A percentile compares a stretch with the other conserved stretches of the same genome.
Conservation (phyloP, 2,329 filamentous ascomycete species). For the Fusarium mangiferae region DNA sequence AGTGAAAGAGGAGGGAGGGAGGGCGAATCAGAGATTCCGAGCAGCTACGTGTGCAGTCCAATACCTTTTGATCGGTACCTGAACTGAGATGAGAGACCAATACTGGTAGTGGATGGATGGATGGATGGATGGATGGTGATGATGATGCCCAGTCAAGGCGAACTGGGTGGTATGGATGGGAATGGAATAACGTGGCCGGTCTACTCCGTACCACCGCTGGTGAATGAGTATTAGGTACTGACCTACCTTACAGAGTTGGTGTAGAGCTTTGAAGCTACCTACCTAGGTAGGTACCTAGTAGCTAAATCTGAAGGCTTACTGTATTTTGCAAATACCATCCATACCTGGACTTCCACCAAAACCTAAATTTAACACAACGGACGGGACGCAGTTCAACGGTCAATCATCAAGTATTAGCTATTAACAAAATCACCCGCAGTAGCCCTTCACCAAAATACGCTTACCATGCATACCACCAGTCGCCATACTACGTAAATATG, state of each 20-base stretch:
- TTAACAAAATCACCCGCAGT: neutral
- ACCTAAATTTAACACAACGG: neutral
- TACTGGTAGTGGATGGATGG: neutral
- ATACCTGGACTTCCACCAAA: neutral
- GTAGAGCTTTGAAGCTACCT: constrained; percentile 3
- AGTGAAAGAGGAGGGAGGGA: neutral
- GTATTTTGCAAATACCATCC: constrained; percentile 1
- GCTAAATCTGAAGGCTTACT: neutral
- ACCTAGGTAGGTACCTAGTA: neutral
- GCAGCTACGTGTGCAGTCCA: neutral
- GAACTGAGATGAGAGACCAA: constrained; percentile 18
- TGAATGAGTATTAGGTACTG: neutral
- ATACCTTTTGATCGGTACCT: constrained; percentile 16
- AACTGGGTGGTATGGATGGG: constrained; percentile 4
- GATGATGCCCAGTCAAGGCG: constrained; percentile 16
- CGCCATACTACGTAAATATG: neutral
- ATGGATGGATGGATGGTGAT: neutral
- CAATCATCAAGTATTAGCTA: neutral
- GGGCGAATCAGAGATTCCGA: constrained; percentile 3
- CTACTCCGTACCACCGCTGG: neutral
- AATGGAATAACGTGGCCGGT: constrained; percentile 30
- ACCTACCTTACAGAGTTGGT: constrained; percentile 15
- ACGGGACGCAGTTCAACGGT: neutral
- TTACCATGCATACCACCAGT: constrained; percentile 3
- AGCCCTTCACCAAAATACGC: neutral